Evolutionary conservation across 169 alveolate species (phyloP).

Genomic region (Eimeria sp.): DNA sequence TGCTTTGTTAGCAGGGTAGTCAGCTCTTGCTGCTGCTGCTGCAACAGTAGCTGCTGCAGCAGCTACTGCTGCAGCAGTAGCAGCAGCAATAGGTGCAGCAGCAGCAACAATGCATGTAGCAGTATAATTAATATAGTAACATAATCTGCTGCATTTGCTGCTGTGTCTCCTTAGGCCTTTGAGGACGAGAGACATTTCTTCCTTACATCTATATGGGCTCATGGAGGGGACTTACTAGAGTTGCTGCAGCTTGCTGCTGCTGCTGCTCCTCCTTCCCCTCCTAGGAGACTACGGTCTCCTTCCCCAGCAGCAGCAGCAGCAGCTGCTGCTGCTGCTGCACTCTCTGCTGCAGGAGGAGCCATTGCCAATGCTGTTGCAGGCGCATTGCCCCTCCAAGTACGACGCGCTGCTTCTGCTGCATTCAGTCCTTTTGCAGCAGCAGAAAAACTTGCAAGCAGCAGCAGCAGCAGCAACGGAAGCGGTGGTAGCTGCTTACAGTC

Average conservation of each 20-base stretch:
- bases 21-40: too few relatives aligned
- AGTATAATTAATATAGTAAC: too few relatives aligned
- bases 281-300: not conserved
- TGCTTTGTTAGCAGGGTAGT: too few relatives aligned
- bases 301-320: constrained; percentile 67
- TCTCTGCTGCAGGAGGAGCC: constrained; percentile 63
- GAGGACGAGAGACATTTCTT: constrained; percentile 79
- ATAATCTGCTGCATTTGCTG: not conserved
- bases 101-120: too few relatives aligned
- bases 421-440: constrained; percentile 17
- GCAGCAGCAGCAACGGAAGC: constrained; percentile 30
- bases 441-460: not conserved
- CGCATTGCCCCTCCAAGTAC: constrained; percentile 21
- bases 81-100: too few relatives aligned
- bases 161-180: constrained; percentile 75
- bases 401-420: constrained; percentile 53
- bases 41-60: too few relatives aligned
- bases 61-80: too few relatives aligned
- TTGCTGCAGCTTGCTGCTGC: constrained; percentile 74
- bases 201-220: constrained; percentile 80
- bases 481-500: too few relatives aligned
- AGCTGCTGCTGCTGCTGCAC: constrained; percentile 66
- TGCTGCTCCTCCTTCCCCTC: not conserved
- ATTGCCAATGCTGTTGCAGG: constrained; percentile 24
- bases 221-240: constrained; percentile 85